phyloP scores from a whole-genome alignment of 192 early-diverging fungal genomes.

The Allomyces macrogynus region DNA sequence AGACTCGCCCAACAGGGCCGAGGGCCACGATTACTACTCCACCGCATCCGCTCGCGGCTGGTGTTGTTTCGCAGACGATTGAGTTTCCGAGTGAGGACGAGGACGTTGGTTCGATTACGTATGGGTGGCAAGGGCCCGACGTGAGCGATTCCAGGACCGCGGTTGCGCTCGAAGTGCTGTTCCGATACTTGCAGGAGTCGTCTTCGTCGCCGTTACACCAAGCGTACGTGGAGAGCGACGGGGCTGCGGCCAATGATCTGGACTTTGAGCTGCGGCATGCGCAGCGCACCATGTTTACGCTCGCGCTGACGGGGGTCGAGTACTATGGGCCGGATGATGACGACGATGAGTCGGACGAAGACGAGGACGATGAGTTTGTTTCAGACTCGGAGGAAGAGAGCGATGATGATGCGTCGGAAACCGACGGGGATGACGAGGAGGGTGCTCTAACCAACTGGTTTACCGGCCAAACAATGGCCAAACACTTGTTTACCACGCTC shows the following conservation, averaged over 20 bases:
- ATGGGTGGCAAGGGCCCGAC: conserved; percentile 54
- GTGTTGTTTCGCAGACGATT: conserved; percentile 24
- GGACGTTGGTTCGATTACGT: conserved; percentile 37
- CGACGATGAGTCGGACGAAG: conserved; percentile 7
- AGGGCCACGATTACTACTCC: no score
- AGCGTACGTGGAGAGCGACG: conserved; percentile 50
- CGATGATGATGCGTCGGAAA: conserved; percentile 13
- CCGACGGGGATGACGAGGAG: conserved; percentile 6
- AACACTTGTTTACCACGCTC: not conserved
- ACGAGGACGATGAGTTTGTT: conserved; percentile 8
- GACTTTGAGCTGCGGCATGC: conserved; percentile 29
- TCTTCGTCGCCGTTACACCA: conserved; percentile 49
- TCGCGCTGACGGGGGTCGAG: conserved; percentile 46
- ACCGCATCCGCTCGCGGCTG: not conserved
- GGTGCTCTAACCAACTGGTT: not conserved
- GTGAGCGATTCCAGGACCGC: conserved; percentile 34
- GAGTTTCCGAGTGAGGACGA: conserved; percentile 41
- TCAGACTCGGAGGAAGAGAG: conserved; percentile 13
- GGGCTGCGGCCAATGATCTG: conserved; percentile 39
- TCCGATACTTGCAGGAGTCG: conserved; percentile 47
- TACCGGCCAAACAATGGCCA: not conserved
- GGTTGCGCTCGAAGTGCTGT: conserved; percentile 45
- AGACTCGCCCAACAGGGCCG: no score
- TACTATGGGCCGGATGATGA: conserved; percentile 7
- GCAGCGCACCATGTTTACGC: conserved; percentile 26